Percentiles rank a stretch among this genome's conserved stretches.
Conservation (phyloP, 371 early-diverging fungal species). For the Mortierella sp. region DNA sequence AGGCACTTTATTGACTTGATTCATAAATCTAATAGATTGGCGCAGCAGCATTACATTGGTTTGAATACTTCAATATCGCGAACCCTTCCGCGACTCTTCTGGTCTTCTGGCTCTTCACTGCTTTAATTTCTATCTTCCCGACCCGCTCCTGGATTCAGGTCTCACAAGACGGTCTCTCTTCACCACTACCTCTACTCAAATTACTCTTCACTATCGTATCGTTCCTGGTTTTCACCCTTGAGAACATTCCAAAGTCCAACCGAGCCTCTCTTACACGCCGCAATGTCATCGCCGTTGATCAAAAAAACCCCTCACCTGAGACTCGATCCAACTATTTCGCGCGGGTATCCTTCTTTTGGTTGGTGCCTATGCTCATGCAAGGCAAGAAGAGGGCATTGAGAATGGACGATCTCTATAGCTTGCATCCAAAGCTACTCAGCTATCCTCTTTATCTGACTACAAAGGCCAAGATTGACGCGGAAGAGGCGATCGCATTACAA, state of each 20-base stretch:
- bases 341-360: conserved; percentile 89
- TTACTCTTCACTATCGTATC: conserved; percentile 61
- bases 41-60: conserved; percentile 70
- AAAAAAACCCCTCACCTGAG: conserved; percentile 70
- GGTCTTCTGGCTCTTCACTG: conserved; percentile 79
- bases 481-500: conserved; percentile 23
- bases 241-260: conserved; percentile 61
- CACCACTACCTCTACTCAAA: conserved; percentile 51
- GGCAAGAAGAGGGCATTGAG: conserved; percentile 79
- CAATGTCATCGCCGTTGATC: conserved; percentile 66
- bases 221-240: conserved; percentile 63
- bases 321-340: conserved; percentile 86
- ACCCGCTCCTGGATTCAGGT: conserved; percentile 62
- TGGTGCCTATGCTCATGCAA: conserved; percentile 85
- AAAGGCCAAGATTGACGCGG: conserved; percentile 32
- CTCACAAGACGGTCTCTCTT: conserved; percentile 50
- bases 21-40: conserved; percentile 49
- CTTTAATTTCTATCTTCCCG: conserved; percentile 65
- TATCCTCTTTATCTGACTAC: conserved; percentile 37
- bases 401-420: conserved; percentile 86
- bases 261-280: conserved; percentile 9
- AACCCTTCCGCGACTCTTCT: conserved; percentile 74
- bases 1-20: neutral
- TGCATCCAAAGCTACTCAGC: conserved; percentile 60
- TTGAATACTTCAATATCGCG: conserved; percentile 76